A percentile compares a stretch with the other conserved stretches of the same genome.
Evolutionary conservation across 352 stramenopile genomes (phyloP).

Genomic region (Phytopythium chamaehyphon): DNA sequence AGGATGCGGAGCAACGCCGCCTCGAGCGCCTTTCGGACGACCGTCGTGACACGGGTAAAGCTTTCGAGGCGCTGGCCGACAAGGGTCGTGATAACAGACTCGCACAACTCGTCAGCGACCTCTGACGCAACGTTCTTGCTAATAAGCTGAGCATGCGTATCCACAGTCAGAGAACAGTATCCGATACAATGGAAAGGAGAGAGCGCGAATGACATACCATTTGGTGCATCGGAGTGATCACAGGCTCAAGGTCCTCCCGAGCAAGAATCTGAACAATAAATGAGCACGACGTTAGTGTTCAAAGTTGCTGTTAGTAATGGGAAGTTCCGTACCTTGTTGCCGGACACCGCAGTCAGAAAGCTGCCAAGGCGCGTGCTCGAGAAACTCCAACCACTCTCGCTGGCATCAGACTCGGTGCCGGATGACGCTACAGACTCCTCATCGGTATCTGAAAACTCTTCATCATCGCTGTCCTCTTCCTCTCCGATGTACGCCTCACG

Average conservation of each 20-base stretch:
- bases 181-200: background rate
- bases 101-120: conserved; percentile 93
- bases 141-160: conserved; percentile 69
- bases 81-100: conserved; percentile 92
- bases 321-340: conserved; percentile 78
- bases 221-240: conserved; percentile 93
- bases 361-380: conserved; percentile 73
- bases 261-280: conserved; percentile 81
- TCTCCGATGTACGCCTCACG: conserved; percentile 82
- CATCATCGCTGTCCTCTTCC: conserved; percentile 58
- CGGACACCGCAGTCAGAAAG: conserved; percentile 80
- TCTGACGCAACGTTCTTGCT: conserved; percentile 97
- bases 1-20: conserved; percentile 93
- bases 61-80: conserved; percentile 94
- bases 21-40: conserved; percentile 95
- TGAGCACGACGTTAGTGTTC: too few species aligned
- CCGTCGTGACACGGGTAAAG: conserved; percentile 88
- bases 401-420: conserved; percentile 63
- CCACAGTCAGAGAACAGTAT: background rate
- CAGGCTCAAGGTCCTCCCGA: conserved; percentile 89
- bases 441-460: conserved; percentile 64
- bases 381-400: conserved; percentile 70
- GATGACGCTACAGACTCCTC: conserved; percentile 67
- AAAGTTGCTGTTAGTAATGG: too few species aligned
- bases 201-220: conserved; percentile 33